Percentiles rank a stretch among this genome's conserved stretches.
These are phyloP conservation scores for Trichoderma breve DNA, from an alignment of 2,329 filamentous ascomycete species.

Conservation along the genomic window DNA sequence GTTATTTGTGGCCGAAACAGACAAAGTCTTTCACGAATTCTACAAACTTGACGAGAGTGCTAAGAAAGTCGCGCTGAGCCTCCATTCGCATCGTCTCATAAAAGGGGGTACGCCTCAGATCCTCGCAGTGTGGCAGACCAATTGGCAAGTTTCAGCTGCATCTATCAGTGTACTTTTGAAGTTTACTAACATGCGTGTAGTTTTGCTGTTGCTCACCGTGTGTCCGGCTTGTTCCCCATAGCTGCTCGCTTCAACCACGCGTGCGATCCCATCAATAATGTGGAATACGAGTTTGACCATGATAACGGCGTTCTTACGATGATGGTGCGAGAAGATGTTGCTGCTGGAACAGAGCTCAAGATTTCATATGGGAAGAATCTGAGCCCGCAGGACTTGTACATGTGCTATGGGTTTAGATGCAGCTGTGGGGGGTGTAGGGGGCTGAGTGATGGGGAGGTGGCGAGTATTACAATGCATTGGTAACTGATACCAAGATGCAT, in stretches of 20 bases:
- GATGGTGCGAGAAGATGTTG: slow-evolving; percentile 36
- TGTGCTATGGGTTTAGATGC: slow-evolving; percentile 53
- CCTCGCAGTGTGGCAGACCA: slow-evolving; percentile 44
- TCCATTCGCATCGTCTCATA: slow-evolving; percentile 37
- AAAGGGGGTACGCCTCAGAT: slow-evolving; percentile 31
- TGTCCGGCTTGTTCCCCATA: slow-evolving; percentile 47
- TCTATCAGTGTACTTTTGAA: background rate
- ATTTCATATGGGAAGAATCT: slow-evolving; percentile 46
- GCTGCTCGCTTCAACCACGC: slow-evolving; percentile 60
- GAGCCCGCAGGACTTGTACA: slow-evolving; percentile 38
- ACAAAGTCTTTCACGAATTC: slow-evolving; percentile 37
- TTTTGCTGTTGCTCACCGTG: slow-evolving; percentile 28
- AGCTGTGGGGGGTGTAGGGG: slow-evolving; percentile 47
- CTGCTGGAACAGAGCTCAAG: slow-evolving; percentile 48
- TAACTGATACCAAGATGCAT: background rate
- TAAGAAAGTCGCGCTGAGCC: slow-evolving; percentile 35
- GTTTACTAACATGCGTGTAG: slow-evolving; percentile 22
- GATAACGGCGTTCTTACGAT: slow-evolving; percentile 40
- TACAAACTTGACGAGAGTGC: slow-evolving; percentile 32
- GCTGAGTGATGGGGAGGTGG: slow-evolving; percentile 22
- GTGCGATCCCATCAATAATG: slow-evolving; percentile 43
- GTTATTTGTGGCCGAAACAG: slow-evolving; percentile 36
- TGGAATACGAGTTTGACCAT: slow-evolving; percentile 44
- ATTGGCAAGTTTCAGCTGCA: slow-evolving; percentile 40
- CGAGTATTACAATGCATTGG: slow-evolving; percentile 2